A percentile compares a stretch with the other conserved stretches of the same genome.
Conservation (phyloP, 129 eudicot species). For the Flaveria linearis region DNA sequence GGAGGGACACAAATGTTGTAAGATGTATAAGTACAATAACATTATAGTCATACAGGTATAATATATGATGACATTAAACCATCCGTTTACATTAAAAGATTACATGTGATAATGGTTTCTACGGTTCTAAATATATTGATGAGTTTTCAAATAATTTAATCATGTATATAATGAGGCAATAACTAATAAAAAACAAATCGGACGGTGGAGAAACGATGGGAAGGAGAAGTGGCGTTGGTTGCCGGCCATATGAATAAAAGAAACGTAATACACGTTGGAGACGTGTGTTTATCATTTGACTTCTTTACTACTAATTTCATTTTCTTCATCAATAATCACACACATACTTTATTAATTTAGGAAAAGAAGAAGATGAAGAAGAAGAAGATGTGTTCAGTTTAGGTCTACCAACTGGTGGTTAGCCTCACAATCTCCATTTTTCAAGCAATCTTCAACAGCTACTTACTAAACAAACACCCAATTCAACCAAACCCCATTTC, state of each 20-base stretch:
- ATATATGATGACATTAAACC: too few relatives aligned
- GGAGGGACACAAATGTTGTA: too few relatives aligned
- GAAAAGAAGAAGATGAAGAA: neutral
- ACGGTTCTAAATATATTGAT: too few relatives aligned
- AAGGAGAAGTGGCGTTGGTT: slow-evolving; percentile 17
- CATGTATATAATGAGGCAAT: too few relatives aligned
- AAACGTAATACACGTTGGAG: slow-evolving; percentile 39
- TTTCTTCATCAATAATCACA: slow-evolving; percentile 11
- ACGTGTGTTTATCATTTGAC: slow-evolving; percentile 53
- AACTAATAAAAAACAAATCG: neutral
- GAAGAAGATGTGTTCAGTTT: slow-evolving; percentile 37
- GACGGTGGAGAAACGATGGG: neutral
- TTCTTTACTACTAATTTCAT: slow-evolving; percentile 29
- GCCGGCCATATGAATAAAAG: slow-evolving; percentile 43
- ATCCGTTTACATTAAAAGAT: too few relatives aligned
- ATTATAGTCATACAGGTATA: too few relatives aligned
- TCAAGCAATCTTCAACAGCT: slow-evolving; percentile 51
- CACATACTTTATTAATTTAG: neutral
- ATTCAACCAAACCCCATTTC: slow-evolving; percentile 33
- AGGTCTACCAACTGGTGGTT: slow-evolving; percentile 99
- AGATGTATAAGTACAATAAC: too few relatives aligned
- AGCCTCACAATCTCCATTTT: slow-evolving; percentile 55
- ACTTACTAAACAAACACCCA: slow-evolving; percentile 14
- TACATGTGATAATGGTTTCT: too few relatives aligned
- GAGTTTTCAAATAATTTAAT: too few relatives aligned